Percentiles rank a stretch among this genome's conserved stretches.
These are phyloP conservation scores for Volvox africanus DNA, from an alignment of 139 green algal species.

Conservation along the genomic window DNA sequence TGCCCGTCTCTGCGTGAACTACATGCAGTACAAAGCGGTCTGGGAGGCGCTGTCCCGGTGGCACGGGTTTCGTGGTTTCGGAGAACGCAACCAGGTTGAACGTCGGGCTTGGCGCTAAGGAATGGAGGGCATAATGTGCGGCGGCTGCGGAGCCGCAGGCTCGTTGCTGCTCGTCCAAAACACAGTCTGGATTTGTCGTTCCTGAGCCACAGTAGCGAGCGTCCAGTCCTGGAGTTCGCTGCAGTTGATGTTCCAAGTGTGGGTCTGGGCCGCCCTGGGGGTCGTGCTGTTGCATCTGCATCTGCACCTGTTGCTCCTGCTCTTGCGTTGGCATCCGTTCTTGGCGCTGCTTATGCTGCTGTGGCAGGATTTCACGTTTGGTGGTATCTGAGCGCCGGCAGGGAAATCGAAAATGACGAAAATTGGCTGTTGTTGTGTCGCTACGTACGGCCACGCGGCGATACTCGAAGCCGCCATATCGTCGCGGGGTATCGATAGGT, in stretches of 20 bases:
- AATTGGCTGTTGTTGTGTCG: background rate
- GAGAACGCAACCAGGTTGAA: conserved; percentile 29
- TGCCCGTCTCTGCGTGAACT: background rate
- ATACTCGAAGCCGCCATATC: background rate
- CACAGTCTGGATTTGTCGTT: background rate
- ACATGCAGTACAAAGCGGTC: conserved; percentile 21
- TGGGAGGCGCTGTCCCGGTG: background rate
- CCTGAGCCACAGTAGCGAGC: no score
- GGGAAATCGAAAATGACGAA: conserved; percentile 3
- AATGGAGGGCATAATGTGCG: conserved; percentile 3
- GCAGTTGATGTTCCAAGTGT: background rate
- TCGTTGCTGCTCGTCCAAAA: conserved; percentile 29
- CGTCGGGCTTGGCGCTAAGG: conserved; percentile 37
- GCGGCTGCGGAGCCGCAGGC: background rate
- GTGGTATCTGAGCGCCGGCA: background rate
- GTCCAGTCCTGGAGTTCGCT: no score
- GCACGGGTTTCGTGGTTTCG: background rate
- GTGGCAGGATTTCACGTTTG: background rate
- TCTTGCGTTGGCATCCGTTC: no score
- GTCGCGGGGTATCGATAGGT: background rate
- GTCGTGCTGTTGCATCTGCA: background rate
- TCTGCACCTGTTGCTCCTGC: no score
- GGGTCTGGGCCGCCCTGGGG: background rate
- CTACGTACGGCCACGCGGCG: background rate
- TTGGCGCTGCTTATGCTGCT: no score